Evolutionary conservation across 2,329 filamentous ascomycete species (phyloP).

Genomic region (Claviceps capensis): DNA sequence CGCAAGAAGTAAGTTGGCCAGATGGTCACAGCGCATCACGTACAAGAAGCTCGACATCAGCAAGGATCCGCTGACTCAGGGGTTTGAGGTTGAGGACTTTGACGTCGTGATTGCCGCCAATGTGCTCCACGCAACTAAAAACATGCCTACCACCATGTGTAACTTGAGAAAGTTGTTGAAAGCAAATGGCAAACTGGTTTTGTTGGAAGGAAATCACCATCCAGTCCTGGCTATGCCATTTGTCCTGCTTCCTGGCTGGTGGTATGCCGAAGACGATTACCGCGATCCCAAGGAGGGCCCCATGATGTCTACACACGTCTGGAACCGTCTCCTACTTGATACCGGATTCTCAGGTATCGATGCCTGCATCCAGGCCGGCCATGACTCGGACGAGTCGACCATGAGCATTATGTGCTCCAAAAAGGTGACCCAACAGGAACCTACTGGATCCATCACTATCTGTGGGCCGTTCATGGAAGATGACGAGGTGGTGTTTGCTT

Average conservation of each 20-base stretch:
- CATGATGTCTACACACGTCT: background rate
- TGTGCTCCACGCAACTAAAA: slow-evolving; percentile 24
- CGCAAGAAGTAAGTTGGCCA: slow-evolving; percentile 13
- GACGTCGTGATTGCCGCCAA: slow-evolving; percentile 26
- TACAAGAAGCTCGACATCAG: slow-evolving; percentile 15
- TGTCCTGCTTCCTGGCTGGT: slow-evolving; percentile 7
- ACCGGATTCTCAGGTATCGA: slow-evolving; percentile 7
- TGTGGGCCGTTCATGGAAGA: slow-evolving; percentile 2
- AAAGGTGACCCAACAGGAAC: background rate
- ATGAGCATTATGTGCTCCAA: slow-evolving; percentile 3
- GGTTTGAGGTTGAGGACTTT: slow-evolving; percentile 16
- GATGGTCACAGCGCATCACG: slow-evolving; percentile 13
- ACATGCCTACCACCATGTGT: slow-evolving; percentile 12
- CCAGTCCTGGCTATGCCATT: slow-evolving; percentile 1
- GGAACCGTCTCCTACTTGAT: slow-evolving; percentile 3
- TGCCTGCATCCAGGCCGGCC: background rate
- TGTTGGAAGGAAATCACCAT: slow-evolving; percentile 6
- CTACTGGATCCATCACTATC: background rate
- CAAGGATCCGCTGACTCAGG: slow-evolving; percentile 16
- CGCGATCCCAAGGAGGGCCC: slow-evolving; percentile 3
- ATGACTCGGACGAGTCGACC: background rate
- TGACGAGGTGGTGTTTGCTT: slow-evolving; percentile 1
- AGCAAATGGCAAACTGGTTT: slow-evolving; percentile 5
- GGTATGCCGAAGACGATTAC: slow-evolving; percentile 4
- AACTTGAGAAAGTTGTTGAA: slow-evolving; percentile 6